phyloP scores from a whole-genome alignment of 1,139 yeast species.

The Diutina neorugosa region DNA sequence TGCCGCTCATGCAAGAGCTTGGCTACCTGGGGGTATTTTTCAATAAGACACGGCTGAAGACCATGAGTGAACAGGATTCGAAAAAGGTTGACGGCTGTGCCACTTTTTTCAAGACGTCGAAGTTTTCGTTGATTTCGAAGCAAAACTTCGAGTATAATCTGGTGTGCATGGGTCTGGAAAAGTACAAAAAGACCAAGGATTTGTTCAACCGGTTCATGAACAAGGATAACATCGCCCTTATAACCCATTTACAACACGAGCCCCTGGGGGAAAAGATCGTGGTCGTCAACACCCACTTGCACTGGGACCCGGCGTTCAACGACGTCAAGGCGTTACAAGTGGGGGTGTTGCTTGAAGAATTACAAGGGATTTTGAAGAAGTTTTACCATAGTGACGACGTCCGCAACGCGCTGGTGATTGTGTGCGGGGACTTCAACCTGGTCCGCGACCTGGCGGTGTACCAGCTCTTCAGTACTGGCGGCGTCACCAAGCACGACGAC shows the following conservation, averaged over 20 bases:
- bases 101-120: conserved; percentile 60
- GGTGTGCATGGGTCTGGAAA: conserved; percentile 78
- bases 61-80: conserved; percentile 74
- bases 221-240: conserved; percentile 84
- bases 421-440: conserved; percentile 96
- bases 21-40: conserved; percentile 80
- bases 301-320: conserved; percentile 95
- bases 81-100: conserved; percentile 98
- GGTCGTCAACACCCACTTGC: conserved; percentile 86
- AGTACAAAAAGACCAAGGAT: conserved; percentile 87
- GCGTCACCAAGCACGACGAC: conserved; percentile 64
- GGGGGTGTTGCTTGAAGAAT: conserved; percentile 80
- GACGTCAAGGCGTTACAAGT: conserved; percentile 96
- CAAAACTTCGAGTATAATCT: conserved; percentile 78
- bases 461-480: conserved; percentile 74
- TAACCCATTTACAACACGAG: conserved; percentile 65
- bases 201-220: conserved; percentile 92
- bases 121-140: conserved; percentile 61
- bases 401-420: conserved; percentile 59
- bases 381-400: conserved; percentile 41
- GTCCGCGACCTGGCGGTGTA: conserved; percentile 82
- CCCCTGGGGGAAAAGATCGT: conserved; percentile 62
- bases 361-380: conserved; percentile 51
- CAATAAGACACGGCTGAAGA: conserved; percentile 84
- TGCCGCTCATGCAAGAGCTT: conserved; percentile 52